Evolutionary conservation across 257 asterid species (phyloP).

Genomic region (Penstemon barbatus): DNA sequence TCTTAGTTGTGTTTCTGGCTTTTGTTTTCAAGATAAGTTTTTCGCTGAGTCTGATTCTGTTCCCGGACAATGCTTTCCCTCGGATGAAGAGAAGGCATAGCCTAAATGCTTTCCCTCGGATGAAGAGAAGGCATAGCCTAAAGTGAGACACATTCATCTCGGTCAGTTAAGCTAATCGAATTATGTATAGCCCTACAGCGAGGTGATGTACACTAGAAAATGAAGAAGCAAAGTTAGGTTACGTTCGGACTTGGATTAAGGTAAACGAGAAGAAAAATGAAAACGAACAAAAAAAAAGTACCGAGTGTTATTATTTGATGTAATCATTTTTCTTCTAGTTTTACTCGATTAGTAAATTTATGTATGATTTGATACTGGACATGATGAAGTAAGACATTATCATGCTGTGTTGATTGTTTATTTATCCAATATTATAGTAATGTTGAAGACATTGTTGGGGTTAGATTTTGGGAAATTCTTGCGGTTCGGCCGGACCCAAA

Average conservation of each 20-base stretch:
- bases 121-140: constrained; percentile 52
- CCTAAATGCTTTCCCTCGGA: constrained; percentile 46
- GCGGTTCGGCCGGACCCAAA: too few species aligned
- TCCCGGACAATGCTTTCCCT: constrained; percentile 52
- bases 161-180: background rate
- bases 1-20: constrained; percentile 8
- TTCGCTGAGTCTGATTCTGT: constrained; percentile 59
- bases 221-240: constrained; percentile 8
- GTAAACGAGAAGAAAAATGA: too few species aligned
- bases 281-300: background rate
- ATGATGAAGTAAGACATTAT: constrained; percentile 18
- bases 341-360: background rate
- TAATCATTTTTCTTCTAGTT: constrained; percentile 7
- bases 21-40: constrained; percentile 60
- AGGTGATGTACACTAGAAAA: background rate
- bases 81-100: constrained; percentile 63
- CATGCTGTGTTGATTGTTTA: constrained; percentile 14
- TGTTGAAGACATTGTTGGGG: background rate
- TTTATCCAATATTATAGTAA: background rate
- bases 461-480: too few species aligned
- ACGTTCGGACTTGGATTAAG: too few species aligned
- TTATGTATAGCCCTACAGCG: background rate
- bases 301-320: constrained; percentile 3
- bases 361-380: constrained; percentile 8
- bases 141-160: constrained; percentile 9